Evolutionary conservation across 768 basidiomycete species (phyloP), one percentile per base, ranked within the genome.

Genomic region (Panaeolus cyanescens): DNA sequence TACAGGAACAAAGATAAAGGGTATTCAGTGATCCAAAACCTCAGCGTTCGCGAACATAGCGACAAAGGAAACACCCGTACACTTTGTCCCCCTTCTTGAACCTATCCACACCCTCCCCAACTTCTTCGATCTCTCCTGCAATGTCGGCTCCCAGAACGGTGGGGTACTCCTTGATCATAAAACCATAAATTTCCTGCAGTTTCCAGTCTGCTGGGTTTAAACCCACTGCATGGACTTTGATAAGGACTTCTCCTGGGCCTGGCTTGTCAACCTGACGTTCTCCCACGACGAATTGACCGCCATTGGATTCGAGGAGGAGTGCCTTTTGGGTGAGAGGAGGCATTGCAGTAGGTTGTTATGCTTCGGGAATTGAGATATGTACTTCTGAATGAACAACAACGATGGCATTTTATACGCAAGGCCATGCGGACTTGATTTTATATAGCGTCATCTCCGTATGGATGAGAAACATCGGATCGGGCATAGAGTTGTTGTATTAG

Each of bases 141-240:
- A 76, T 75, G 45, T 87, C 85, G 15, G 67, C 71, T 1, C 85
- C 85, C 1, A 81, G 61, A 0, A 85, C 71, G 3, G 74, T 75
- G 6, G 82, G 85, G 62, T 72, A 85, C 17, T 74, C 64, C 22
- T 75, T 72, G 37, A 79, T 67, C 58, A 76, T 22, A 25, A 22
- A 75, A 28, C 74, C 64, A 1, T 75, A 77, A 54, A 72, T 72
- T 54, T 70, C 76, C 59, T 81, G 81, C 28, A 84, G 74, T 66
- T 83, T 83, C 70, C 82, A 83, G 61, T 87, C 85, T 36, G 79
- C 62, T 8, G 84, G 85, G 65, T 85, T 84, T 9, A 85, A 73
- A 2, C 74, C 79, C 4, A 70, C 66, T 0, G 79, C 64, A 36
- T 75, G 64, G 54, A 81, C 59, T 61, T 78, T 75, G 59, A 84